These are phyloP conservation scores for Boletus sp. DNA, from an alignment of 768 basidiomycete genomes.

Conservation along the genomic window DNA sequence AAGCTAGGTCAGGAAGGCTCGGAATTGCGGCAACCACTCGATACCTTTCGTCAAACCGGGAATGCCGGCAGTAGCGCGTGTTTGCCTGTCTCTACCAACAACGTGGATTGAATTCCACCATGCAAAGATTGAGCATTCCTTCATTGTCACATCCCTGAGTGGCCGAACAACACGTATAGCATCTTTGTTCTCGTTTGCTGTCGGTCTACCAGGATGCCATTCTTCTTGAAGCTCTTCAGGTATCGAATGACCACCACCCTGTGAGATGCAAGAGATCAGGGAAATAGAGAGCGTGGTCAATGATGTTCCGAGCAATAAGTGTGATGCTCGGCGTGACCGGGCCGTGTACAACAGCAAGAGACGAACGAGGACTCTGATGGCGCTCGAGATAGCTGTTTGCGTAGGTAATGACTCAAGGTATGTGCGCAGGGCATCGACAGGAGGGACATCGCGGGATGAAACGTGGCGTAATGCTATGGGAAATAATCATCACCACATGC, in stretches of 20 bases:
- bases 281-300: conserved; percentile 75
- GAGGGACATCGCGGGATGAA: conserved; percentile 12
- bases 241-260: conserved; percentile 72
- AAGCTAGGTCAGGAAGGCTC: neutral
- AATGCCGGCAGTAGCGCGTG: conserved; percentile 56
- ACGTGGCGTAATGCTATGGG: conserved; percentile 23
- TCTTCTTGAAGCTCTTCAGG: conserved; percentile 69
- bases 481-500: neutral
- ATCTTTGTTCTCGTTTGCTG: neutral
- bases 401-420: conserved; percentile 72
- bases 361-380: conserved; percentile 58
- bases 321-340: conserved; percentile 55
- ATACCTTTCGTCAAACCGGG: conserved; percentile 65
- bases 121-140: conserved; percentile 74
- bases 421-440: conserved; percentile 35
- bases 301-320: conserved; percentile 74
- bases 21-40: neutral
- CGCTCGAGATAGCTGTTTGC: conserved; percentile 59
- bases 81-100: conserved; percentile 45
- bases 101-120: conserved; percentile 66
- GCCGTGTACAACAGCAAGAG: conserved; percentile 72
- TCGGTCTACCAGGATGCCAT: conserved; percentile 42
- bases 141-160: conserved; percentile 68
- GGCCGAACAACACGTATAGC: conserved; percentile 59
- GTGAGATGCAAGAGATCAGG: conserved; percentile 68